Base-by-base conservation (phyloP, 2,329 filamentous ascomycete species). In the Knufia fluminis region DNA sequence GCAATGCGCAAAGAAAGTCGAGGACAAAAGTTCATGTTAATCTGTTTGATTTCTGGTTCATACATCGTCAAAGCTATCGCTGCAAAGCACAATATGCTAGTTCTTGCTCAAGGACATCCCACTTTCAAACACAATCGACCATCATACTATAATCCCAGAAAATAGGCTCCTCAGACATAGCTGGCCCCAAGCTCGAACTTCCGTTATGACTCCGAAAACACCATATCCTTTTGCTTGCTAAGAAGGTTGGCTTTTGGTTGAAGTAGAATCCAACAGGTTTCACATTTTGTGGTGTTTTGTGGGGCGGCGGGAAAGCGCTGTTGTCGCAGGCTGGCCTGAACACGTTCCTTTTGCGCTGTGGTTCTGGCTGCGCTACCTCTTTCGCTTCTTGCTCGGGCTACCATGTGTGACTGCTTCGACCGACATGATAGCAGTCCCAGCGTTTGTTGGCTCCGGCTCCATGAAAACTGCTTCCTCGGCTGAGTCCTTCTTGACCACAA, bases 371-470 rank as follows among this genome's bases (percentile, higher is more conserved):
- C 24, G 24, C 56, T 49, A 82, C 62, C 80, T 73, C 72, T 85
- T 85, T 62, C 81, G 75, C 70, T 85, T 85, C 74, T 83, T 84
- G 63, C 71, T 79, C 36, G 66, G 61, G 46, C 59, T 66, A 10
- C 64, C 63, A 33, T 61, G 58, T 20, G 62, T 57, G 8, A 61
- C 60, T 17, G 64, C 58, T 26, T 65, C 45, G 24, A 62, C 55
- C 20, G 52, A 52, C 45, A 48, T 48, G 16, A 48, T 48, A 17
- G 45, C 22, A 2, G 33, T 28, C 24, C 31, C 42, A 22, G 42
- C 10, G 26, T 23, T 16, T 17, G 23, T 32, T n/a, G 17, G 22
- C 17, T 17, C 33, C 3, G 33, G 16, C 33, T 48, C 45, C 2
- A 22, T 20, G 23, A 28, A 17, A 26, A 52, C 46, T 9, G 58